A percentile compares a stretch with the other conserved stretches of the same genome.
Evolutionary conservation across 2,329 filamentous ascomycete species (phyloP).

Genomic region (Talaromyces sp.): DNA sequence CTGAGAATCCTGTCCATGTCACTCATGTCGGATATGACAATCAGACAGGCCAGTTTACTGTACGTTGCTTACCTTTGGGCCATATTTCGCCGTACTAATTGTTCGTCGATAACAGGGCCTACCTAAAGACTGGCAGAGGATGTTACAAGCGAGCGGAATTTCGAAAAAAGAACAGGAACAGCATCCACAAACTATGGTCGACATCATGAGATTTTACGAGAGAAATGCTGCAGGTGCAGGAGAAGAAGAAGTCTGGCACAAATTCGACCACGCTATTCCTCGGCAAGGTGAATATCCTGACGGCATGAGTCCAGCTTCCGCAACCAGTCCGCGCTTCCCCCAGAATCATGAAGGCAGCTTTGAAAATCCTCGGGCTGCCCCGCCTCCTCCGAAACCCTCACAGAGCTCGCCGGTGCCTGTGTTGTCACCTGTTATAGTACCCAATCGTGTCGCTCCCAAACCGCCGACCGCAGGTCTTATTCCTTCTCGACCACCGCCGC

Average conservation of each 20-base stretch:
- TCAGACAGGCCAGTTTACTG: conserved; percentile 91
- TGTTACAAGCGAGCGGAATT: conserved; percentile 93
- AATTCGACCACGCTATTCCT: conserved; percentile 83
- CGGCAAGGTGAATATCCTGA: conserved; percentile 43
- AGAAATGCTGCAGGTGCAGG: conserved; percentile 78
- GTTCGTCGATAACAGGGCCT: conserved; percentile 61
- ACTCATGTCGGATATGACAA: conserved; percentile 98
- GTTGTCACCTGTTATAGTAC: conserved; percentile 50
- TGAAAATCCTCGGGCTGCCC: conserved; percentile 90
- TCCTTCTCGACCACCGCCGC: conserved; percentile 43
- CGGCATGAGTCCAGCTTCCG: conserved; percentile 46
- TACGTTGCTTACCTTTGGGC: conserved; percentile 38
- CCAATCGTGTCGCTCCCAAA: conserved; percentile 79
- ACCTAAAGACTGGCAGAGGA: conserved; percentile 95
- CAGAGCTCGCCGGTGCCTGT: conserved; percentile 44
- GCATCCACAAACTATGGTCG: conserved; percentile 90
- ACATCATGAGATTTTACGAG: conserved; percentile 96
- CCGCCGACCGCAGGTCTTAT: conserved; percentile 58
- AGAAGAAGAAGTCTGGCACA: conserved; percentile 89
- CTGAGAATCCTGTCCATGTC: conserved; percentile 95
- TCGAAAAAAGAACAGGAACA: conserved; percentile 93
- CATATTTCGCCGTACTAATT: conserved; percentile 10
- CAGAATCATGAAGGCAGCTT: conserved; percentile 90
- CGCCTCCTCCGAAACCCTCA: conserved; percentile 65
- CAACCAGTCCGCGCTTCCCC: conserved; percentile 79